These are phyloP conservation scores for Penicillium janthinellum DNA, from an alignment of 2,329 filamentous ascomycete species.

Conservation along the genomic window DNA sequence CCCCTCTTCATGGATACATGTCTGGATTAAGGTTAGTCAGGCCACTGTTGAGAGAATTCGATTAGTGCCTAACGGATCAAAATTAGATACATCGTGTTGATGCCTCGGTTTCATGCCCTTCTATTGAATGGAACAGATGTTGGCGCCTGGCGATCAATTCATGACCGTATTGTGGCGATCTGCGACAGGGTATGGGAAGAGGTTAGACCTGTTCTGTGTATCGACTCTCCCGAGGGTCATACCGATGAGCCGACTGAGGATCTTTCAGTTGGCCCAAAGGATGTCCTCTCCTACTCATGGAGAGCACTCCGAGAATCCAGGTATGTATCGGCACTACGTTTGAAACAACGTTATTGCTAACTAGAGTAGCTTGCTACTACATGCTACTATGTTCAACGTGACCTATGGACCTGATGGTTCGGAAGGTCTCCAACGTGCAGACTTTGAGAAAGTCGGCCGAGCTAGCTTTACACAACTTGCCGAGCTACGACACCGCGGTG, in stretches of 20 bases:
- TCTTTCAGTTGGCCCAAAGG: conserved; percentile 75
- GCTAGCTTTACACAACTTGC: conserved; percentile 82
- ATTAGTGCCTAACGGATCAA: neutral
- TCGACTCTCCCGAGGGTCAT: conserved; percentile 92
- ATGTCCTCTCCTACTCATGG: conserved; percentile 92
- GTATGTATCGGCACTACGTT: conserved; percentile 47
- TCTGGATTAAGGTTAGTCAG: conserved; percentile 61
- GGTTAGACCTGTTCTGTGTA: conserved; percentile 78
- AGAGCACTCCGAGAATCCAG: conserved; percentile 92
- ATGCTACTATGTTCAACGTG: conserved; percentile 60
- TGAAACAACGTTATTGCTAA: conserved; percentile 23
- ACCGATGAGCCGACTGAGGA: conserved; percentile 63
- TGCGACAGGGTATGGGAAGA: conserved; percentile 74
- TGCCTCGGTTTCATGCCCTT: conserved; percentile 39
- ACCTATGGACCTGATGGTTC: conserved; percentile 50
- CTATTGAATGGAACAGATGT: conserved; percentile 30
- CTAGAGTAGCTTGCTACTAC: conserved; percentile 67
- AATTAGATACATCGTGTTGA: conserved; percentile 53
- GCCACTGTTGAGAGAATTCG: too few relatives aligned
- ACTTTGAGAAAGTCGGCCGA: conserved; percentile 68
- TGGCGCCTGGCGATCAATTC: conserved; percentile 35
- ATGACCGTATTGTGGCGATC: conserved; percentile 57
- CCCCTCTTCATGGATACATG: conserved; percentile 70
- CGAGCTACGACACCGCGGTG: conserved; percentile 82
- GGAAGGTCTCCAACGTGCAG: conserved; percentile 53